Conservation (phyloP, 352 stramenopile genomes). For the Peronospora destructor region DNA sequence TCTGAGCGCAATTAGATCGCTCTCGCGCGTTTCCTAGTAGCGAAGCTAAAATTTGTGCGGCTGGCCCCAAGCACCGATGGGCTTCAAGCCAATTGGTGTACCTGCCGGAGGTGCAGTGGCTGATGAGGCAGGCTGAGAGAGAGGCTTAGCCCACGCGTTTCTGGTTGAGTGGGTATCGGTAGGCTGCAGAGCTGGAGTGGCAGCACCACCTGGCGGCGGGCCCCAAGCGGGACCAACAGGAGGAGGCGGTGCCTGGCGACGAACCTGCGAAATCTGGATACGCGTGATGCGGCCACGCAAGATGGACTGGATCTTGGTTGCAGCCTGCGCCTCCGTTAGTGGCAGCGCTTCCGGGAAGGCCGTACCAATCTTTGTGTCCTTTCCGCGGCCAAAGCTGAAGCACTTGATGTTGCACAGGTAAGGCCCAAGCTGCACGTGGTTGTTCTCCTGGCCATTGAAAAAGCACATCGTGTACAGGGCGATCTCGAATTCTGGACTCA, state of each 20-base stretch:
- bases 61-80: slow-evolving; percentile 47
- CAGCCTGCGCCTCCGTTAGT: slow-evolving; percentile 62
- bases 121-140: slow-evolving; percentile 8
- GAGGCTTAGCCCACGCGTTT: slow-evolving; percentile 35
- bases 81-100: slow-evolving; percentile 10
- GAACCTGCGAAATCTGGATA: slow-evolving; percentile 24
- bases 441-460: slow-evolving; percentile 84
- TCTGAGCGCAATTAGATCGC: slow-evolving; percentile 1
- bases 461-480: slow-evolving; percentile 95
- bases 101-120: slow-evolving; percentile 4
- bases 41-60: slow-evolving; percentile 50
- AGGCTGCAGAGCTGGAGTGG: slow-evolving; percentile 13
- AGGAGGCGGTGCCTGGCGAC: slow-evolving; percentile 27
- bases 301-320: slow-evolving; percentile 67
- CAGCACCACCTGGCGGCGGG: slow-evolving; percentile 29
- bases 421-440: slow-evolving; percentile 77
- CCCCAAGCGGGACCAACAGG: slow-evolving; percentile 33
- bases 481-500: slow-evolving; percentile 94
- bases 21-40: background rate
- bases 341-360: slow-evolving; percentile 73
- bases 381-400: slow-evolving; percentile 69
- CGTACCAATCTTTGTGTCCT: slow-evolving; percentile 73
- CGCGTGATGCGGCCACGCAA: slow-evolving; percentile 43
- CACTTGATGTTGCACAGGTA: slow-evolving; percentile 89
- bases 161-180: slow-evolving; percentile 7